A percentile compares a stretch with the other conserved stretches of the same genome.
Conservation (phyloP, 192 early-diverging fungal species). For the Linnemannia exigua region DNA sequence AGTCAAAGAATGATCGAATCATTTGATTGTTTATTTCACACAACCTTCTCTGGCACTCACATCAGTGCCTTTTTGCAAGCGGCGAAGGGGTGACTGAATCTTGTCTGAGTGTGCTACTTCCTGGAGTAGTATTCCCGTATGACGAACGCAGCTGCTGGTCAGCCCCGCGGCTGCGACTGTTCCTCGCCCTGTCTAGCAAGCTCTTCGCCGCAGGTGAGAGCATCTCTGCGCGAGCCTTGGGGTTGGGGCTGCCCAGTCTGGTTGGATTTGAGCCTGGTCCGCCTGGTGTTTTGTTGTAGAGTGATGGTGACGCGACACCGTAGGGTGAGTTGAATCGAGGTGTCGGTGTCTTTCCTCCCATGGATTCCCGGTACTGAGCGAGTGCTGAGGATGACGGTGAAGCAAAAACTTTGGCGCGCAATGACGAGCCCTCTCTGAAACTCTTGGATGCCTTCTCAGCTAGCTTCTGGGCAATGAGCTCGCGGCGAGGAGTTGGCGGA, state of each 20-base stretch:
- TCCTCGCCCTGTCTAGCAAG: constrained; percentile 38
- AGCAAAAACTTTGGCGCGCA: constrained; percentile 43
- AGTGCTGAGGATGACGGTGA: constrained; percentile 31
- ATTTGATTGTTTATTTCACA: background rate
- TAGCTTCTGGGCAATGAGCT: constrained; percentile 71
- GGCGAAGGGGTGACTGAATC: constrained; percentile 37
- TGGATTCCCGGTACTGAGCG: constrained; percentile 26
- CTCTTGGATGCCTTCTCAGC: constrained; percentile 73
- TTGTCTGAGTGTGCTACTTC: background rate
- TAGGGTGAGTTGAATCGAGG: constrained; percentile 37
- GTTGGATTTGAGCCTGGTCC: background rate
- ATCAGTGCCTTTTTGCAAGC: background rate
- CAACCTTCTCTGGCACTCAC: background rate
- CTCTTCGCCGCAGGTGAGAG: constrained; percentile 57
- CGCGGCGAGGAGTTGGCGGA: constrained; percentile 74
- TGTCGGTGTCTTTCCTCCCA: constrained; percentile 40
- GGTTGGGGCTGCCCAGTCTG: constrained; percentile 42
- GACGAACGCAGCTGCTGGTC: constrained; percentile 57
- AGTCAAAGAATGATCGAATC: background rate
- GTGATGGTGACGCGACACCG: background rate
- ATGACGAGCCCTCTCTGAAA: constrained; percentile 49
- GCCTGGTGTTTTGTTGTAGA: background rate
- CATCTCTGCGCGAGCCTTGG: constrained; percentile 43
- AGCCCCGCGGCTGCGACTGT: constrained; percentile 22
- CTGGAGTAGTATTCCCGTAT: constrained; percentile 20